Evolutionary conservation across 2,329 filamentous ascomycete species (phyloP), one percentile per base, ranked within the genome.

Genomic region (Talaromyces islandicus): DNA sequence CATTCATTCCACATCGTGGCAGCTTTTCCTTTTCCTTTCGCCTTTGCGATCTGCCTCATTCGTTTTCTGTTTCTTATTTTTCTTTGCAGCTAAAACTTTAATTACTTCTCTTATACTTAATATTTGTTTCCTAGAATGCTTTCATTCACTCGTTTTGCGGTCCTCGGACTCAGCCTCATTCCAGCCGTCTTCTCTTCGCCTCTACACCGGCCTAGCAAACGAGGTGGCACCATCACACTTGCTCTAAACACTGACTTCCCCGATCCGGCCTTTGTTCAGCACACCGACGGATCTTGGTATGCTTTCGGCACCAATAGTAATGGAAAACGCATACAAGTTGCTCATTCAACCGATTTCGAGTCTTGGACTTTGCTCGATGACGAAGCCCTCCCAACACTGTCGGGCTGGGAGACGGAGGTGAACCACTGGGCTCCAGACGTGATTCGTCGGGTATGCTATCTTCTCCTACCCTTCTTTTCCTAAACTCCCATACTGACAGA

Each of bases 371-470:
- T 79, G 7, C 74, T 81, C 24, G 73, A 81, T 30, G 27, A 24
- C 60, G 83, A 87, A 63, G 80, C 81, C 2, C 74, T 88, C n/a
- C 83, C 84, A 0, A 70, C 73, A 6, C 62, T 81, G 7, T 78
- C 79, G 1, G 66, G 73, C 7, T 88, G 86, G 85, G 81, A 81
- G 32, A 80, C 76, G 4, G 78, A 79, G 1, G 69, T 70, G 4
- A 78, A 84, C 59, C 82, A 81, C 27, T 88, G 85, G 84, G 85
- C 85, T 0, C 86, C 85, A 10, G 85, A 87, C 66, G 82, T 88
- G 7, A 75, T 80, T 12, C 72, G 71, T 58, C 71, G 85, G 35
- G 74, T 76, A 67, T 63, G 69, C 63, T 59, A 53, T 12, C 24
- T 50, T 19, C 14, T 35, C 53, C 30, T 3, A 59, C 32, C 48